Base-by-base conservation (phyloP, 2,329 filamentous ascomycete species). In the Didymella glomerata region DNA sequence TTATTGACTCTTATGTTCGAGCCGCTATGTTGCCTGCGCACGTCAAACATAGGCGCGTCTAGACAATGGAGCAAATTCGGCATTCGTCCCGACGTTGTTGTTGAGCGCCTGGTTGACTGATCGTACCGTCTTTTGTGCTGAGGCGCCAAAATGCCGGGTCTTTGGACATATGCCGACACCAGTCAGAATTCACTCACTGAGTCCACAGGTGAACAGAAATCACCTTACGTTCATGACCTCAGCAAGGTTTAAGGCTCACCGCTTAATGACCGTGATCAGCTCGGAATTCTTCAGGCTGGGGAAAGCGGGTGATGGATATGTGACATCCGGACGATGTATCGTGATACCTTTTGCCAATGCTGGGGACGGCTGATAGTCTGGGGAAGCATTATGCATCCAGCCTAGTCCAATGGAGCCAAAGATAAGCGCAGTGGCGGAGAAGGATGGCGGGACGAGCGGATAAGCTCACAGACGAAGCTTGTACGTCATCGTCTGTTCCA, bases 381-480 rank as follows among this genome's bases (percentile, higher is more conserved):
- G 50, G 50, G 50, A 50, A 54, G 41, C 22, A 34, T 22, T 28
- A 50, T 59, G 46, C 40, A 54, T 54, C 42, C 45, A 47, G 46
- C n/a, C 41, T 50, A 54, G 32, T 46, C 24, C 45, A 54, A 54
- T 54, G 25, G 48, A 40, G 34, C 38, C 55, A 36, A 10, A 40
- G 24, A 50, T 30, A 59, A 54, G 56, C 49, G 50, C 32, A 25
- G 45, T 32, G 45, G 56, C 50, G 56, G 56, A 50, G 55, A 54
- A 27, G 44, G 46, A 54, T 32, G 25, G 30, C 50, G 56, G 50
- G 20, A 59, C 45, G 32, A 50, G 45, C 32, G 49, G 40, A 22
- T 46, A 32, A 53, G 49, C 56, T 50, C 45, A 49, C 46, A 41
- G 32, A 42, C 49, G 41, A 54, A 50, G 46, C 40, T 49, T 46